Evolutionary conservation across 768 basidiomycete species (phyloP).

Genomic region (Hortiboletus flavorubellus): DNA sequence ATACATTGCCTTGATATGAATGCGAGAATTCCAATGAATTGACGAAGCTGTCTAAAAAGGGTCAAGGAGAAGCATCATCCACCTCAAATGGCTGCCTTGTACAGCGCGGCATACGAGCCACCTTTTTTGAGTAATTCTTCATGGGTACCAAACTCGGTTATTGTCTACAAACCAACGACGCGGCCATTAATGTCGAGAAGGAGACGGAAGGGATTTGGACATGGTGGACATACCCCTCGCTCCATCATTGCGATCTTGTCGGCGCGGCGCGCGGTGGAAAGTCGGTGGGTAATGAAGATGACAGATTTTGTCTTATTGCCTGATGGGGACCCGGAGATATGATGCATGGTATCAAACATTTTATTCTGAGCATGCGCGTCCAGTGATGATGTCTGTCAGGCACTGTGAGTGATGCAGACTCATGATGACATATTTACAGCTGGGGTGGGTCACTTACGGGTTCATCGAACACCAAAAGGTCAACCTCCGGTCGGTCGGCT

Average conservation of each 20-base stretch:
- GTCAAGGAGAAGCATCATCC: not conserved
- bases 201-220: constrained; percentile 5
- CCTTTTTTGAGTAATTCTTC: constrained; percentile 57
- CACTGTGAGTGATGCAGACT: not conserved
- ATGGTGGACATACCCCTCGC: constrained; percentile 48
- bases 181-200: constrained; percentile 22
- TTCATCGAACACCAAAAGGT: constrained; percentile 82
- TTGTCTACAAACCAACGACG: constrained; percentile 43
- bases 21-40: constrained; percentile 8
- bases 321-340: constrained; percentile 53
- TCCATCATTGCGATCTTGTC: constrained; percentile 90
- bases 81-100: constrained; percentile 60
- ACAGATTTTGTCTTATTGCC: constrained; percentile 66
- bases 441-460: constrained; percentile 48
- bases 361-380: constrained; percentile 78
- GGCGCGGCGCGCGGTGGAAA: constrained; percentile 76
- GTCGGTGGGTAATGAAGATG: constrained; percentile 80
- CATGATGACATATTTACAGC: constrained; percentile 3
- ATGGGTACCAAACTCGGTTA: constrained; percentile 75
- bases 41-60: constrained; percentile 6
- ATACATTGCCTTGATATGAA: constrained; percentile 24
- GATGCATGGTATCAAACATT: constrained; percentile 72
- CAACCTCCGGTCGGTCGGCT: constrained; percentile 67
- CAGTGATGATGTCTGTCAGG: constrained; percentile 66
- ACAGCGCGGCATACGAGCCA: constrained; percentile 67